A percentile compares a stretch with the other conserved stretches of the same genome.
Evolutionary conservation across 1,284 basidiomycete species (phyloP).

Genomic region (Leccinum variabile): DNA sequence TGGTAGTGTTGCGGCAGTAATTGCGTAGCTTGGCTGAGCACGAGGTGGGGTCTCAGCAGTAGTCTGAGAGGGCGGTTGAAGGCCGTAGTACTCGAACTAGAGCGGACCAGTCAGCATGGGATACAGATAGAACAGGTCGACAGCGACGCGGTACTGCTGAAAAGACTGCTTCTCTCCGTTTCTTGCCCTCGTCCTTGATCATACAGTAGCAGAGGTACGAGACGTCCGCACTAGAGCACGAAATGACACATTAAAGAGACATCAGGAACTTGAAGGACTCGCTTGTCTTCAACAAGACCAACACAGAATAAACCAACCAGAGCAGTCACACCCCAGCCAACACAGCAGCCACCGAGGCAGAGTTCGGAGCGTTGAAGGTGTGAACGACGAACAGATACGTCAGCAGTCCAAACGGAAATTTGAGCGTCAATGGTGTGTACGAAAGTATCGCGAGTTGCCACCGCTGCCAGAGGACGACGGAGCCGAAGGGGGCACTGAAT

Average conservation of each 20-base stretch:
- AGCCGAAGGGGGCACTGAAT: constrained; percentile 54
- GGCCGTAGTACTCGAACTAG: constrained; percentile 45
- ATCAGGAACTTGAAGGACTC: constrained; percentile 27
- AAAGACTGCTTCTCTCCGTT: constrained; percentile 67
- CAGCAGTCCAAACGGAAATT: constrained; percentile 75
- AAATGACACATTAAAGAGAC: constrained; percentile 1
- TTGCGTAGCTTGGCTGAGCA: constrained; percentile 10
- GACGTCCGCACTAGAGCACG: constrained; percentile 61
- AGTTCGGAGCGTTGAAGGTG: constrained; percentile 71
- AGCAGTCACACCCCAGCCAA: constrained; percentile 77
- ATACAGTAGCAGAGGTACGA: constrained; percentile 89
- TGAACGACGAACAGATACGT: constrained; percentile 90
- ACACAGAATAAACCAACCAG: constrained; percentile 82
- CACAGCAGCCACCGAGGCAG: constrained; percentile 76
- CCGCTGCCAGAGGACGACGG: constrained; percentile 15
- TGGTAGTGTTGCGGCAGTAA: constrained; percentile 12
- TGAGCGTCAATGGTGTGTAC: constrained; percentile 76
- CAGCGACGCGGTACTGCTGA: constrained; percentile 54
- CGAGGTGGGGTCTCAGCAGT: constrained; percentile 5
- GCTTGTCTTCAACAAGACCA: constrained; percentile 80
- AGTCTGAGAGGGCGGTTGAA: constrained; percentile 36
- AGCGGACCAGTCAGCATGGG: constrained; percentile 9
- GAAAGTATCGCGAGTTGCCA: constrained; percentile 69
- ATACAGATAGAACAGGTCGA: neutral
- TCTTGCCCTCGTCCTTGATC: constrained; percentile 60